Conservation (phyloP, 345 rosid genomes). For the Eucalyptus tenuipes region DNA sequence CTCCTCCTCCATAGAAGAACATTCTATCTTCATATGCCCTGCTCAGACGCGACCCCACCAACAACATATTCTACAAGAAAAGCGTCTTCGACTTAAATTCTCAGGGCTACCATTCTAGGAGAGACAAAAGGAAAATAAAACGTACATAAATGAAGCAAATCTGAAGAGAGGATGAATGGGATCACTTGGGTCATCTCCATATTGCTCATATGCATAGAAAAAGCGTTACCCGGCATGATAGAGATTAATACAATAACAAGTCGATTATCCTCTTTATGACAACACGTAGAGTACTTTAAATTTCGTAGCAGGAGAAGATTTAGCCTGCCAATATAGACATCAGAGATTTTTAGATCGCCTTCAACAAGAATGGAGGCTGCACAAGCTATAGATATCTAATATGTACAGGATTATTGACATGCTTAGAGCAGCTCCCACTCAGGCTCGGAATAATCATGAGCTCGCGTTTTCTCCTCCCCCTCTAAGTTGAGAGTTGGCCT, state of each 20-base stretch:
- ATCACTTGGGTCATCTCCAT: background rate
- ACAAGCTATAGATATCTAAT: background rate
- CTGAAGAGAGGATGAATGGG: background rate
- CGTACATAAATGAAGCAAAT: background rate
- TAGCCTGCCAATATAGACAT: background rate
- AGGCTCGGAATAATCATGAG: conserved; percentile 21
- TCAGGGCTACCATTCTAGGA: background rate
- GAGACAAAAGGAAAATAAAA: background rate
- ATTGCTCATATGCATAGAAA: background rate
- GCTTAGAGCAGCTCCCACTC: conserved; percentile 79
- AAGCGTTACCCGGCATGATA: background rate
- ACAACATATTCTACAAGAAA: background rate
- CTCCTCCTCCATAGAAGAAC: background rate
- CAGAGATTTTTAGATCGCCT: background rate
- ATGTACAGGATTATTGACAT: background rate
- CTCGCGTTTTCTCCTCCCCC: conserved; percentile 2
- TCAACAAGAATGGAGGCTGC: background rate
- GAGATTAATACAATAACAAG: background rate
- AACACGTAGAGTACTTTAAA: background rate
- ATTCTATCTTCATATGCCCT: background rate
- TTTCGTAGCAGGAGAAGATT: background rate
- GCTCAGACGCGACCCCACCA: background rate
- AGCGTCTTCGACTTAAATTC: background rate
- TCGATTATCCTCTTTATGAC: background rate
- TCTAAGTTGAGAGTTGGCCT: conserved; percentile 5